Evolutionary conservation across 176 grass and related monocot genomes (phyloP).

Genomic region (Phragmites australis): DNA sequence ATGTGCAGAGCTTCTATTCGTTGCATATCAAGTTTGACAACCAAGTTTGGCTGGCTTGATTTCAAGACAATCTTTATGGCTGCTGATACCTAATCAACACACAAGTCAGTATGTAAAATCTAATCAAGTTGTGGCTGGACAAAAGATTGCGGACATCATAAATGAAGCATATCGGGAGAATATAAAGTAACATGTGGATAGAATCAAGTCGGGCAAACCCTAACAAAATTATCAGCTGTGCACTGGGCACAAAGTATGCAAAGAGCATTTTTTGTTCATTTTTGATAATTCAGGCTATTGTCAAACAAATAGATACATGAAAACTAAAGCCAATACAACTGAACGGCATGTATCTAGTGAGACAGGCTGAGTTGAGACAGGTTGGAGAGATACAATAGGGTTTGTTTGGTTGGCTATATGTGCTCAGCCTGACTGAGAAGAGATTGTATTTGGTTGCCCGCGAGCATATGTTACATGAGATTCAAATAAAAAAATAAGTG

Average conservation of each 20-base stretch:
- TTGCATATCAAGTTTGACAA: slow-evolving; percentile 76
- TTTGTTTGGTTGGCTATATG: too few relatives aligned
- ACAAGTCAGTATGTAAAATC: background rate
- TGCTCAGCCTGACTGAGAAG: too few relatives aligned
- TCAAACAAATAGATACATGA: slow-evolving; percentile 5
- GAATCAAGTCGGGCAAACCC: too few relatives aligned
- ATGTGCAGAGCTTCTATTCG: slow-evolving; percentile 62
- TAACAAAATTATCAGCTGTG: slow-evolving; percentile 19
- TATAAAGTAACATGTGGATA: too few relatives aligned
- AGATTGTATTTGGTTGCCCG: too few relatives aligned
- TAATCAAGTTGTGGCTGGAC: slow-evolving; percentile 6
- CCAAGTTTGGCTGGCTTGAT: slow-evolving; percentile 68
- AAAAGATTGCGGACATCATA: too few relatives aligned
- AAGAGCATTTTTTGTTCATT: background rate
- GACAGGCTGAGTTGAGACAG: too few relatives aligned
- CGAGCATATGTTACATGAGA: too few relatives aligned
- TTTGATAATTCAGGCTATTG: background rate
- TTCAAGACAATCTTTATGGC: slow-evolving; percentile 66
- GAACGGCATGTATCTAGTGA: too few relatives aligned
- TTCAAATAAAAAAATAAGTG: too few relatives aligned
- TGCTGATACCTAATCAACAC: slow-evolving; percentile 53
- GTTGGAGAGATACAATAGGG: too few relatives aligned
- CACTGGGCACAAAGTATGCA: background rate
- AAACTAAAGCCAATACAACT: slow-evolving; percentile 1
- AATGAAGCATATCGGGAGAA: too few relatives aligned